Evolutionary conservation across 306 rosid species (phyloP), one percentile per base, ranked within the genome.

Genomic region (Lotus japonicus): DNA sequence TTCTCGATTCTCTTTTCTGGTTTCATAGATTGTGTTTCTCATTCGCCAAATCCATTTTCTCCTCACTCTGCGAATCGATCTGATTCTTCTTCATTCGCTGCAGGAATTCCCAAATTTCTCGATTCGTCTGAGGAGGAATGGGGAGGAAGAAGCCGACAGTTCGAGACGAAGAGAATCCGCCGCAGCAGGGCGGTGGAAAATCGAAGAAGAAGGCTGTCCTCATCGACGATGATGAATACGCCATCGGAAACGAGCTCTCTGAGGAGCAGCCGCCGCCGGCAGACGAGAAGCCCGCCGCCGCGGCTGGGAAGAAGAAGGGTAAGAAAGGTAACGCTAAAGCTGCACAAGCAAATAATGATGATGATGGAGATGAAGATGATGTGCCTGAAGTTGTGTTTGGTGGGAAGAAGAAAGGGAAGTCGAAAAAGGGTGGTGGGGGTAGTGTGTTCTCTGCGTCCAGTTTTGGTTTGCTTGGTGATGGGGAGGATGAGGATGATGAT

Each of bases 361-460:
- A 73, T 1, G 87, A 21, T 1, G 87, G 79, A 19, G 86, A 73
- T 1, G 88, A 58, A 1, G 91, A 84, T 19, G 88, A 72, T 68
- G 83, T 62, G 26, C 53, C 82, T 4, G 88, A 83, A 46, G 74
- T 77, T 70, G 90, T 67, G 3, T 73, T 94, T 62, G 57, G 82
- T n/a, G 99, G 95, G 79, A 92, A 89, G 83, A 85, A 84, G 85
- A 87, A 88, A 78, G 91, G 92, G 8, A 89, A 83, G 67, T 78
- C 82, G 15, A 90, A 94, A 66, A 90, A 88, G 71, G 89, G 92
- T 58, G 82, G 90, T 15, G 88, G 88, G 38, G 84, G 59, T 5
- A 79, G 86, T 63, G 77, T 11, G 64, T 77, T 86, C 57, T 10
- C 74, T 78, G 57, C 83, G 0, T 77, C 91, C 1, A 38, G 83